Conservation (phyloP, 2,329 filamentous ascomycete species). For the Amphichorda felina region DNA sequence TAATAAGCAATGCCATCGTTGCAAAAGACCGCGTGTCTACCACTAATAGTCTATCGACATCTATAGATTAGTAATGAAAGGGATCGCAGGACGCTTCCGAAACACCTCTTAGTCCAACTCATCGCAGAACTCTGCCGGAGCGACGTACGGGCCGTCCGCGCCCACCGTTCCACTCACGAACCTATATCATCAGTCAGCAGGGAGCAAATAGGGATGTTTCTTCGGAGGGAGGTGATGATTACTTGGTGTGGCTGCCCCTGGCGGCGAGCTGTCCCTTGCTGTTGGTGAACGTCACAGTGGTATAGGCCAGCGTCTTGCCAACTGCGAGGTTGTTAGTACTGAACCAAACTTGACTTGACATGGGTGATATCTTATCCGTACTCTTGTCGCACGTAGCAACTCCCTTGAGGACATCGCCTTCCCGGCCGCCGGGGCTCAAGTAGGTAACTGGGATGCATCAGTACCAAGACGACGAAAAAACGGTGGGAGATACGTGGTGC, state of each 20-base stretch:
- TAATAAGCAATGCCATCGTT: too few species aligned
- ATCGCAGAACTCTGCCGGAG: slow-evolving; percentile 20
- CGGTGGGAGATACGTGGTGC: background rate
- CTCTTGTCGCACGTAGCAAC: slow-evolving; percentile 51
- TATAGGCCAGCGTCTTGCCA: slow-evolving; percentile 52
- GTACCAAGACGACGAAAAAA: background rate
- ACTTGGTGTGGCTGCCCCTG: slow-evolving; percentile 57
- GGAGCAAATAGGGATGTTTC: background rate
- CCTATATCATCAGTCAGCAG: slow-evolving; percentile 13
- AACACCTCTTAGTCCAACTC: slow-evolving; percentile 16
- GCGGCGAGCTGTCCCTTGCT: slow-evolving; percentile 46
- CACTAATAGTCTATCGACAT: too few species aligned
- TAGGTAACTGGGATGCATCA: slow-evolving; percentile 41
- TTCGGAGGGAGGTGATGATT: slow-evolving; percentile 9
- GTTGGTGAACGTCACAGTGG: slow-evolving; percentile 47
- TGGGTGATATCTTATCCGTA: slow-evolving; percentile 15
- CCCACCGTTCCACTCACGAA: slow-evolving; percentile 28
- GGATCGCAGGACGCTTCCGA: background rate
- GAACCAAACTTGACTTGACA: background rate
- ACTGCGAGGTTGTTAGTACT: slow-evolving; percentile 24
- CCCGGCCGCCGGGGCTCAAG: slow-evolving; percentile 42
- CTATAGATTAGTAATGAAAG: too few species aligned
- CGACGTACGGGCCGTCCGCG: slow-evolving; percentile 22
- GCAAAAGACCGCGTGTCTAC: too few species aligned
- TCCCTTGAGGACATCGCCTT: slow-evolving; percentile 43